phyloP scores from a whole-genome alignment of 75 land plant genomes.

The Sequoiadendron giganteum region DNA sequence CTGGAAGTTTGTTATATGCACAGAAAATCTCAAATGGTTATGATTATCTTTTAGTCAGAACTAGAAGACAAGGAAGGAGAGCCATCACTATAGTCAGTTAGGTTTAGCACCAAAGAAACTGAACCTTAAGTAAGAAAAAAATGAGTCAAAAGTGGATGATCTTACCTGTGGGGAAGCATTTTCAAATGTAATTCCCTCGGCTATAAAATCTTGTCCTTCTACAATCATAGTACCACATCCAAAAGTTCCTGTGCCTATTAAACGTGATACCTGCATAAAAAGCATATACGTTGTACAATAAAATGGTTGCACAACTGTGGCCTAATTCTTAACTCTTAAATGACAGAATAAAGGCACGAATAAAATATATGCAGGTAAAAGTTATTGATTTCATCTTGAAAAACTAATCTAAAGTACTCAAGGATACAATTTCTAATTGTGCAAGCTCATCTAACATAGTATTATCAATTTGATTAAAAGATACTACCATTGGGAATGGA shows the following conservation, averaged over 20 bases:
- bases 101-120: background rate
- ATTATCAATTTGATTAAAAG: background rate
- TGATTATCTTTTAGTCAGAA: background rate
- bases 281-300: background rate
- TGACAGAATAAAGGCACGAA: background rate
- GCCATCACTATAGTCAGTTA: background rate
- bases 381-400: background rate
- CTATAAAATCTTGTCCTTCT: constrained; percentile 95
- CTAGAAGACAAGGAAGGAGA: background rate
- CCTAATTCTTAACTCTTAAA: background rate
- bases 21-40: background rate
- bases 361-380: constrained; percentile 2
- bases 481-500: background rate
- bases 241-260: constrained; percentile 96
- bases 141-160: background rate
- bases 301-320: background rate
- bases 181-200: constrained; percentile 90
- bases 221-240: constrained; percentile 85
- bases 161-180: constrained; percentile 81
- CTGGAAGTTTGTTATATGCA: background rate
- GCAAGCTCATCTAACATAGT: background rate
- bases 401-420: background rate
- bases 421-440: background rate
- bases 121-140: background rate
- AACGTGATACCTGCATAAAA: constrained; percentile 42